phyloP scores from a whole-genome alignment of 352 stramenopile species.

The Pythium sp. region DNA sequence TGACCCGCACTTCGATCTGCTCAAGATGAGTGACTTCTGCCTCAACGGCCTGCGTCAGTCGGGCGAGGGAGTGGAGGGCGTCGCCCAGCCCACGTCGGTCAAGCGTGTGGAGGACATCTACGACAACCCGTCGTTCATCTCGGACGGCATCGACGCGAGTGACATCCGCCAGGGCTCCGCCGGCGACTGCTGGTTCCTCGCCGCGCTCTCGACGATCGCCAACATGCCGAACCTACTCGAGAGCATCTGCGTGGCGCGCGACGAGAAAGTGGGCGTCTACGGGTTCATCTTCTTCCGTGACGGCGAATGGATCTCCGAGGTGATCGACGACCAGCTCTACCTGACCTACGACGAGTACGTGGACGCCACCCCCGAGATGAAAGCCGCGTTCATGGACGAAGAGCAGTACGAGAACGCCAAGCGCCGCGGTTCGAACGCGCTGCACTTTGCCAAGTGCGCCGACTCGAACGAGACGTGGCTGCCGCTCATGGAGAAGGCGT shows the following conservation, averaged over 20 bases:
- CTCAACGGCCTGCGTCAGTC: constrained; percentile 22
- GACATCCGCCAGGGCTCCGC: constrained; percentile 68
- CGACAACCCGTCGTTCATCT: constrained; percentile 45
- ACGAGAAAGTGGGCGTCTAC: constrained; percentile 42
- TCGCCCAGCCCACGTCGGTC: constrained; percentile 14
- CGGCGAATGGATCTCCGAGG: constrained; percentile 39
- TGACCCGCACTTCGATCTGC: constrained; percentile 36
- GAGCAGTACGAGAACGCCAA: constrained; percentile 25
- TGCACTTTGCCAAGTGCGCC: constrained; percentile 36
- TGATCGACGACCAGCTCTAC: constrained; percentile 43
- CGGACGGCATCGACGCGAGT: constrained; percentile 41
- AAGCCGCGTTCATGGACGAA: constrained; percentile 24
- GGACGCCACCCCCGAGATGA: constrained; percentile 14
- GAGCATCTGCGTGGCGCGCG: constrained; percentile 44
- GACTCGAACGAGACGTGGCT: constrained; percentile 77
- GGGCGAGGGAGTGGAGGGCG: constrained; percentile 15
- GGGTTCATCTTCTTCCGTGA: constrained; percentile 52
- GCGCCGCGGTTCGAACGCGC: constrained; percentile 30
- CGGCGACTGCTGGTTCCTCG: constrained; percentile 82
- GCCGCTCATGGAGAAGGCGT: constrained; percentile 84
- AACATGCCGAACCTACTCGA: constrained; percentile 64
- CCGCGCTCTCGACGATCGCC: constrained; percentile 60
- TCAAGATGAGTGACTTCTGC: constrained; percentile 15
- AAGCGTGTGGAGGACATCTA: constrained; percentile 31
- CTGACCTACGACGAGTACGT: constrained; percentile 25